Base-by-base conservation (phyloP, 495 filamentous ascomycete species). In the Massariosphaeria phaeospora region DNA sequence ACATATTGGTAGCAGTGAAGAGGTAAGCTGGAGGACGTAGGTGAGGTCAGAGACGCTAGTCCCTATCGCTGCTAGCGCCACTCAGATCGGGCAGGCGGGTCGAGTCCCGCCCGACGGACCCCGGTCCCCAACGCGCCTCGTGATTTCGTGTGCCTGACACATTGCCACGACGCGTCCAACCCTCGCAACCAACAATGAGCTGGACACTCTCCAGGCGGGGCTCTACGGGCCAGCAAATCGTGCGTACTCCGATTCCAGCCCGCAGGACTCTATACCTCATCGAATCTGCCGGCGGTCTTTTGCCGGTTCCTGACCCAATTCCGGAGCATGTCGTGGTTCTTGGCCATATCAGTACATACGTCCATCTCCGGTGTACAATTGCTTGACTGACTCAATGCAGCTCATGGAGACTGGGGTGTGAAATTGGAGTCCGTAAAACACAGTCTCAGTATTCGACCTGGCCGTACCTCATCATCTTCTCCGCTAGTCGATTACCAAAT, bases 361-460 rank as follows among this genome's bases (percentile, higher is more conserved):
- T 20, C n/a, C n/a, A 23, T 35, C 23, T 6, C 38, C 8, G 7
- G 21, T 45, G 13, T 17, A 7, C 9, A 23, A n/a, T 43, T 43
- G 12, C 20, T 23, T 24, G 5, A 36, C 44, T 61, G 23, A 61
- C 36, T 12, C 1, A 29, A 41, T 13, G 5, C 17, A 61, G 57
- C 13, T 24, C 30, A 40, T 29, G 50, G 40, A 17, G 20, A 25
- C 25, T 55, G 44, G 35, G 50, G 52, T 35, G 42, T 57, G 15
- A 62, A 62, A 17, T 38, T 62, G 20, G 39, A 52, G 15, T 51
- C 58, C n/a, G 10, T 61, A 7, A 23, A 23, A 20, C 21, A 13
- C 13, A 39, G 29, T 18, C 2, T 61, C n/a, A 11, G 11, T 1
- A 33, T 61, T 33, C 24, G 31, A 25, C 51, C 51, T 13, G 29